Conservation (phyloP, 2,329 filamentous ascomycete genomes). For the Cyphellophora europaea region DNA sequence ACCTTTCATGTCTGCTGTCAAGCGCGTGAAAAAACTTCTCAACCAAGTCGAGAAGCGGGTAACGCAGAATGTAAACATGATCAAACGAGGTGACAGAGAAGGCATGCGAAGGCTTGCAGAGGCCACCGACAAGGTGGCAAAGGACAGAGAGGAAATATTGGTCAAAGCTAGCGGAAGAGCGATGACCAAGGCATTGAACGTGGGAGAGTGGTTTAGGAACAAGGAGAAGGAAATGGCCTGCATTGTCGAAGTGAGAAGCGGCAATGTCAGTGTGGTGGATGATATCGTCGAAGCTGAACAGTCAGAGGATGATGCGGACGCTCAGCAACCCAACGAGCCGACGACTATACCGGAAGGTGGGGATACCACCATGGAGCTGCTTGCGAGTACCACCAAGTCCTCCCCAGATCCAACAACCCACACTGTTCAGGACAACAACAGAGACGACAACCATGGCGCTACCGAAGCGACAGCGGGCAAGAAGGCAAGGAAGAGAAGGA, state of each 20-base stretch:
- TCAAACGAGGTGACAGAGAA: conserved; percentile 3
- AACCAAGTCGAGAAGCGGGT: conserved; percentile 42
- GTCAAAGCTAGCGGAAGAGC: conserved; percentile 53
- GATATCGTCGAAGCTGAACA: conserved; percentile 41
- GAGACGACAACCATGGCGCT: not conserved
- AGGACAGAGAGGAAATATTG: conserved; percentile 38
- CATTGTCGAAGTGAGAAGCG: conserved; percentile 43
- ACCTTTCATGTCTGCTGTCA: conserved; percentile 50
- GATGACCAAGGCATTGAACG: conserved; percentile 45
- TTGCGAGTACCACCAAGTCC: conserved; percentile 5
- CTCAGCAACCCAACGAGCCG: conserved; percentile 2
- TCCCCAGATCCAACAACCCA: conserved; percentile 4
- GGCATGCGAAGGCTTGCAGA: conserved; percentile 24
- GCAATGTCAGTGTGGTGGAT: conserved; percentile 49
- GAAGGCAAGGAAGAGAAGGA: conserved; percentile 19
- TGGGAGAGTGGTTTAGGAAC: conserved; percentile 43
- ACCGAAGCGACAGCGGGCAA: conserved; percentile 18
- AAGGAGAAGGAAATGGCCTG: conserved; percentile 41
- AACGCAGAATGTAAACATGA: conserved; percentile 11
- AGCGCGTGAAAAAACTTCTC: conserved; percentile 49
- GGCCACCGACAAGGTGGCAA: conserved; percentile 24
- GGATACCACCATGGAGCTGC: conserved; percentile 17
- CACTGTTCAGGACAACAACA: conserved; percentile 3
- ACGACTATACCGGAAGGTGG: conserved; percentile 8
- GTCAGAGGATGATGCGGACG: conserved; percentile 18